Conservation (phyloP, 2,329 filamentous ascomycete genomes). For the Xylariaceae sp. region DNA sequence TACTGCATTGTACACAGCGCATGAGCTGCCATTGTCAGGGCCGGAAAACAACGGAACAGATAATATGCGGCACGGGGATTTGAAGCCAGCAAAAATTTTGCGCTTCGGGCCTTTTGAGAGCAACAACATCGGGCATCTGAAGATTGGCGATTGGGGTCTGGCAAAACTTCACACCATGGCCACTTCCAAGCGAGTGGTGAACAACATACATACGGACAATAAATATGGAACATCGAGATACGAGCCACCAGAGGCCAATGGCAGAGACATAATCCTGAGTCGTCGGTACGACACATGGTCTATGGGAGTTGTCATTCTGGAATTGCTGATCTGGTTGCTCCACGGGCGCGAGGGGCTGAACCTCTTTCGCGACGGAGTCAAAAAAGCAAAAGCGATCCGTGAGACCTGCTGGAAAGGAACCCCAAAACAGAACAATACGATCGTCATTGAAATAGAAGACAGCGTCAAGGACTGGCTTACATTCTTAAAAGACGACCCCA, state of each 20-base stretch:
- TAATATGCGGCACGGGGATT: not conserved
- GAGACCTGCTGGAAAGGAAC: not conserved
- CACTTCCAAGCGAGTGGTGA: not conserved
- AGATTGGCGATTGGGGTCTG: not conserved
- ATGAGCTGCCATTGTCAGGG: too few species aligned
- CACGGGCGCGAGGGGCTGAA: not conserved
- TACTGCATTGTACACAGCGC: conserved; percentile 4
- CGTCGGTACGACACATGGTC: not conserved
- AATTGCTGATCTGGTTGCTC: not conserved
- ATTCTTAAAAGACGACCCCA: too few species aligned
- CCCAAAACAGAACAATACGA: not conserved
- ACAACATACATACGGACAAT: not conserved
- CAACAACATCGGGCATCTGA: not conserved
- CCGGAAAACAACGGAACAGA: too few species aligned
- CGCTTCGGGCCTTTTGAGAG: not conserved
- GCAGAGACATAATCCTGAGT: not conserved
- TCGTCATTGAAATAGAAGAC: not conserved
- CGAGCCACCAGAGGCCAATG: not conserved
- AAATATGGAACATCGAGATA: not conserved
- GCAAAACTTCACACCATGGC: not conserved
- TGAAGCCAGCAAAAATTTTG: not conserved
- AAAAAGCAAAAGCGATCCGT: too few species aligned
- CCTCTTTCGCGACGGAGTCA: not conserved
- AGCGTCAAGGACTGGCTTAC: too few species aligned
- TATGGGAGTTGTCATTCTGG: not conserved